Percentiles rank a stretch among this genome's conserved stretches.
Evolutionary conservation across 164 flowering plant genomes (phyloP).

Genomic region (Liriodendron chinense): DNA sequence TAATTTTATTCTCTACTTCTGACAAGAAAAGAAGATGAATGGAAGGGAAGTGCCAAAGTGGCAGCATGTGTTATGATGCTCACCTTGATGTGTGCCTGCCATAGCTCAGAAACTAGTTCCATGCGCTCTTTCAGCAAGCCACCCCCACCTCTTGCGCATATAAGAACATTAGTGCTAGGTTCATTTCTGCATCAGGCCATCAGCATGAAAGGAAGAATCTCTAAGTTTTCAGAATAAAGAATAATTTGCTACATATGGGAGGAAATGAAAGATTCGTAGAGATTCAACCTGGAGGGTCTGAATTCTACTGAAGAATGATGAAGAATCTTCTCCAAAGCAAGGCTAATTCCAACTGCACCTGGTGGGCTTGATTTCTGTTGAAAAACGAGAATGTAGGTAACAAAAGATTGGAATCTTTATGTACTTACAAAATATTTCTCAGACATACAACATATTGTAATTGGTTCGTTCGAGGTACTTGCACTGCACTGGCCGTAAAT

Average conservation of each 20-base stretch:
- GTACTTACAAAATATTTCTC: no score
- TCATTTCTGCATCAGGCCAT: constrained; percentile 56
- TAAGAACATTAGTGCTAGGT: constrained; percentile 48
- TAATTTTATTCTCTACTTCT: neutral
- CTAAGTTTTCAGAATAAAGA: neutral
- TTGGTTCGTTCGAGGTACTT: no score
- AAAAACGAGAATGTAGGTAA: neutral
- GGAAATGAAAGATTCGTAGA: neutral
- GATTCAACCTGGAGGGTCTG: constrained; percentile 49
- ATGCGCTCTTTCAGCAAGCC: constrained; percentile 87
- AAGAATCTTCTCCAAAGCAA: constrained; percentile 82
- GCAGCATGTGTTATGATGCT: neutral
- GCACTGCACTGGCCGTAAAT: no score
- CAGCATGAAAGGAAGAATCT: neutral
- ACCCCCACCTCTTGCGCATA: constrained; percentile 96
- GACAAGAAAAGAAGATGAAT: neutral
- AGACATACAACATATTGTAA: no score
- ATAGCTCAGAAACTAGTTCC: constrained; percentile 81
- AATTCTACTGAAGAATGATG: constrained; percentile 53
- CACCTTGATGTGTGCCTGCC: constrained; percentile 86
- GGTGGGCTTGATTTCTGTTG: constrained; percentile 74
- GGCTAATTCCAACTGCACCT: constrained; percentile 83
- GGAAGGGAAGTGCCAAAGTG: neutral
- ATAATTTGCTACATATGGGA: neutral
- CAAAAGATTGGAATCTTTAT: neutral